Conservation (phyloP, 148 eudicot species). For the Vaccinium corymbosum region DNA sequence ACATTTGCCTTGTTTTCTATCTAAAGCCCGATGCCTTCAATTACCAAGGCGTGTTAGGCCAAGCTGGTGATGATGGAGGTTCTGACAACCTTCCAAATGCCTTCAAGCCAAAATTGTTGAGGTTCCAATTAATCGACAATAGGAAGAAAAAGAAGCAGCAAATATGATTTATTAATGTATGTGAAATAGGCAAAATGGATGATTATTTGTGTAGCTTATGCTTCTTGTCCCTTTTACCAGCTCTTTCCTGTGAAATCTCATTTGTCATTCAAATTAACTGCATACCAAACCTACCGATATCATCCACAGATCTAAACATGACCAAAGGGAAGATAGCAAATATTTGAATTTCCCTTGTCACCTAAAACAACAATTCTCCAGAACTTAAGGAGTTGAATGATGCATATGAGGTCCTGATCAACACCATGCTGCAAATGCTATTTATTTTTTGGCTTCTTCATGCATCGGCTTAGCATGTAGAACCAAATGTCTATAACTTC, state of each 20-base stretch:
- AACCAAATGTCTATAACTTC: not conserved
- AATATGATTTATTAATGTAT: not conserved
- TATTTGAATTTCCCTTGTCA: slow-evolving; percentile 34
- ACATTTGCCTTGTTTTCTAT: slow-evolving; percentile 28
- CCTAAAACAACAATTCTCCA: slow-evolving; percentile 42
- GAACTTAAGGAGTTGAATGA: slow-evolving; percentile 58
- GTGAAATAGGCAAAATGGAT: not conserved
- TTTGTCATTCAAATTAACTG: not conserved
- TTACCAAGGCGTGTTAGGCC: slow-evolving; percentile 73
- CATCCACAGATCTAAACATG: not conserved
- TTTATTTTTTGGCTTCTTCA: slow-evolving; percentile 6
- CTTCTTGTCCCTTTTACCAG: slow-evolving; percentile 79
- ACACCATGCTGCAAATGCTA: slow-evolving; percentile 56
- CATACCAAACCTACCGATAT: slow-evolving; percentile 5
- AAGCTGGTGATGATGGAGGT: slow-evolving; percentile 79
- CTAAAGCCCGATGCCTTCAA: slow-evolving; percentile 57
- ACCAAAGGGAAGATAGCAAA: not conserved
- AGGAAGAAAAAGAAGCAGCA: not conserved
- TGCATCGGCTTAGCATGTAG: not conserved
- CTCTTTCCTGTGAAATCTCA: slow-evolving; percentile 58
- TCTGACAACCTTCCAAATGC: slow-evolving; percentile 72
- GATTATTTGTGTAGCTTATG: slow-evolving; percentile 46
- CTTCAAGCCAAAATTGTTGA: slow-evolving; percentile 29
- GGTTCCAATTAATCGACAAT: not conserved
- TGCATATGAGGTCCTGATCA: slow-evolving; percentile 71